Evolutionary conservation across 2,329 filamentous ascomycete genomes (phyloP).

Genomic region (Neofusicoccum ribis): DNA sequence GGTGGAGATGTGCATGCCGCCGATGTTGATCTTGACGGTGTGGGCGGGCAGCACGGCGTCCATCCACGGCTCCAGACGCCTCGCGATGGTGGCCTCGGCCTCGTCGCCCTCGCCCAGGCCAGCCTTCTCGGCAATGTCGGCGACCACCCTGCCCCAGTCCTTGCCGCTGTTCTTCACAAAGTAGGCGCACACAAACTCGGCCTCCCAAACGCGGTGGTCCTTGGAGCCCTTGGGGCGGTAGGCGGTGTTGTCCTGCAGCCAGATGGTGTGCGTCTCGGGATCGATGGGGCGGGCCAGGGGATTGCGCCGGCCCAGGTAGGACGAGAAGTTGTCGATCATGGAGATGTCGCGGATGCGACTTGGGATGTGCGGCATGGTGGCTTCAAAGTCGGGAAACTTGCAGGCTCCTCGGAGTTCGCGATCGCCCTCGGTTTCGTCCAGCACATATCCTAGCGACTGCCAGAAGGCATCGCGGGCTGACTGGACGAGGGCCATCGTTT

Average conservation of each 20-base stretch:
- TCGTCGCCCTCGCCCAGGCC: constrained; percentile 57
- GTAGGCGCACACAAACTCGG: constrained; percentile 79
- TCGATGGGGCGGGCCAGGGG: constrained; percentile 50
- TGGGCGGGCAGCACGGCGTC: constrained; percentile 72
- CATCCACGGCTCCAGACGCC: constrained; percentile 74
- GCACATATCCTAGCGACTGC: neutral
- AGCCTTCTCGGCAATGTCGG: constrained; percentile 68
- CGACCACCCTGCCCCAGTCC: constrained; percentile 67
- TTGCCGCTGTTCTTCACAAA: constrained; percentile 72
- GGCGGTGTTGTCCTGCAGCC: constrained; percentile 89
- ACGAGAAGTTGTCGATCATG: constrained; percentile 40
- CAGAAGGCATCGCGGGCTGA: constrained; percentile 8
- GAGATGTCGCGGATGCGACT: constrained; percentile 35
- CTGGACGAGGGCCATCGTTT: neutral
- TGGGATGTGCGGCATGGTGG: constrained; percentile 36
- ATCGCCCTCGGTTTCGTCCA: constrained; percentile 1
- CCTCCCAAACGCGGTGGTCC: constrained; percentile 61
- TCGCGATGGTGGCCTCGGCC: constrained; percentile 60
- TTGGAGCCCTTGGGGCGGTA: constrained; percentile 52
- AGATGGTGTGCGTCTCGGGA: constrained; percentile 69
- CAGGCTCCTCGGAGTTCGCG: neutral
- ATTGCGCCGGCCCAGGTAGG: constrained; percentile 41
- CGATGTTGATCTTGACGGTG: constrained; percentile 65
- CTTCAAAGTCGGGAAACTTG: constrained; percentile 37
- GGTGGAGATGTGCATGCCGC: constrained; percentile 33